These are phyloP conservation scores for Rhodomyrtus psidioides DNA, from an alignment of 441 rosid species.

Conservation along the genomic window DNA sequence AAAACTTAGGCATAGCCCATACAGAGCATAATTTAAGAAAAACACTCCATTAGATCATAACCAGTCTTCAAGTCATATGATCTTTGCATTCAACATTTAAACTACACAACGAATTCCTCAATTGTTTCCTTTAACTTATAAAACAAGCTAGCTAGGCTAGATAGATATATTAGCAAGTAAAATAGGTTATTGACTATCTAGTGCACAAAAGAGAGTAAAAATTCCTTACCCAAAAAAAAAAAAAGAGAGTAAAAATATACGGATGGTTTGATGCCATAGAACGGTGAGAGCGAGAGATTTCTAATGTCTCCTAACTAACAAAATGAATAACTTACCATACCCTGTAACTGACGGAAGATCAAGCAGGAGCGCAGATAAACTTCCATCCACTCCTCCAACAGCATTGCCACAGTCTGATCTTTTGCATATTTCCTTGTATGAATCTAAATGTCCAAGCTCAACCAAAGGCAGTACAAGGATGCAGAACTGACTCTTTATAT, in stretches of 20 bases:
- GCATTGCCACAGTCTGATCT: conserved; percentile 84
- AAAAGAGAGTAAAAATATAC: background rate
- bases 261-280: background rate
- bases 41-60: background rate
- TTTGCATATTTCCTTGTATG: conserved; percentile 39
- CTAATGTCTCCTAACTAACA: conserved; percentile 1
- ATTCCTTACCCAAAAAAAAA: too few relatives aligned
- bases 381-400: conserved; percentile 46
- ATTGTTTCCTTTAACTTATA: background rate
- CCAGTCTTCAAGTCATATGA: background rate
- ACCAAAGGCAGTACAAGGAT: conserved; percentile 74
- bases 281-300: background rate
- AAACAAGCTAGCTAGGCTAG: background rate
- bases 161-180: background rate
- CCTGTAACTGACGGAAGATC: conserved; percentile 97
- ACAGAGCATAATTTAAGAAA: background rate
- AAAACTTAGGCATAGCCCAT: background rate
- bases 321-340: conserved; percentile 57
- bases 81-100: background rate
- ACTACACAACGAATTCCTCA: background rate
- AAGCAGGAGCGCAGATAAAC: conserved; percentile 74
- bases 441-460: conserved; percentile 59
- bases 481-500: conserved; percentile 49
- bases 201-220: background rate
- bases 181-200: background rate